Conservation (phyloP, 2,329 filamentous ascomycete species). For the Pleomassaria siparia region DNA sequence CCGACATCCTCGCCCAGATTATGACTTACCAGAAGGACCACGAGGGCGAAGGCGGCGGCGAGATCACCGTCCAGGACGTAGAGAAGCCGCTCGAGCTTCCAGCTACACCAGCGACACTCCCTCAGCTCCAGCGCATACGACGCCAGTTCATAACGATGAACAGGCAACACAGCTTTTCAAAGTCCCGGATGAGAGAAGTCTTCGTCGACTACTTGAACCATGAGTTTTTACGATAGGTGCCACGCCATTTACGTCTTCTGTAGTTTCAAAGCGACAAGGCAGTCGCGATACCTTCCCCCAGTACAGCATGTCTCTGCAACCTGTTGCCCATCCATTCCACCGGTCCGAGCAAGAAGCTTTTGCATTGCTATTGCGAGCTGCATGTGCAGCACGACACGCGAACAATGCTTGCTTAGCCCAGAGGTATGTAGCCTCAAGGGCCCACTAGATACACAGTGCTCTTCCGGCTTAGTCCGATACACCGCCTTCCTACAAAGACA, state of each 20-base stretch:
- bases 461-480: constrained; percentile 6
- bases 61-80: constrained; percentile 57
- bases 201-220: constrained; percentile 45
- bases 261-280: not conserved
- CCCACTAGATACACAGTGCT: no score
- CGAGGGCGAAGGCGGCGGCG: constrained; percentile 60
- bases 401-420: no score
- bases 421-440: no score
- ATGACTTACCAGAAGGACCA: constrained; percentile 69
- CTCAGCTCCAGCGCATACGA: constrained; percentile 75
- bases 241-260: constrained; percentile 5
- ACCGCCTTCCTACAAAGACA: not conserved
- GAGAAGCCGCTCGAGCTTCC: constrained; percentile 67
- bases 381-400: constrained; percentile 8
- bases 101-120: constrained; percentile 64
- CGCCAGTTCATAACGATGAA: constrained; percentile 78
- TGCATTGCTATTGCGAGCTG: constrained; percentile 3
- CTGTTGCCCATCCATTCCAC: not conserved
- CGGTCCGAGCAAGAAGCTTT: not conserved
- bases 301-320: not conserved
- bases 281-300: not conserved
- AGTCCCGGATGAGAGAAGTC: constrained; percentile 39
- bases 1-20: constrained; percentile 71
- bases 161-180: constrained; percentile 59
- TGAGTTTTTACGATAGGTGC: constrained; percentile 36